Evolutionary conservation across 768 basidiomycete species (phyloP), one percentile per base, ranked within the genome.

Genomic region (Phanerochaete sordida): DNA sequence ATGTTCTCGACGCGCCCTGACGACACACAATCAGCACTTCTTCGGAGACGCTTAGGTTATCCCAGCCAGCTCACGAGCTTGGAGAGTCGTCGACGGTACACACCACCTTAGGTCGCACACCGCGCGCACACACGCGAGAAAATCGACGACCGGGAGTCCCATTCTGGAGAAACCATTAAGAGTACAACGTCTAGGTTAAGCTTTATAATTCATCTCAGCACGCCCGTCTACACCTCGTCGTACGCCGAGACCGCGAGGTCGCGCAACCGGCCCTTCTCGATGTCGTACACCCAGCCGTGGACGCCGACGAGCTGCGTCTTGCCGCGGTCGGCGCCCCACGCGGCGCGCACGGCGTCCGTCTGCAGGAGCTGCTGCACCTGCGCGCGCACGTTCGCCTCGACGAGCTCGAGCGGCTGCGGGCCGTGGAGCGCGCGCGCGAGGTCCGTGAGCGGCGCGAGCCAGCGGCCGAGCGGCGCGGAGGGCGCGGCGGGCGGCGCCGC

Each of bases 401-500:
- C 78, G 61, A 87, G 74, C 23, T 64, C 59, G 27, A 16, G 27
- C 35, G 16, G 11, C 28, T 21, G 24, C 37, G 45, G 50, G 49
- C 6, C 23, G 30, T 37, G 28, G 16, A 59, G 44, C 49, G 13
- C 13, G 19, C 21, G 26, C 56, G 81, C 80, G 63, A 86, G 77
- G 33, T 73, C 68, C 55, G 83, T 83, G 66, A 94, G 79, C 0
- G 91, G 88, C 27, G 79, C 76, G 48, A 94, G 77, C 90, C 91
- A 95, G 53, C 83, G 82, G 27, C 79, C 79, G 64, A 95, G 52
- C 27, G 15, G 59, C 51, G 43, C 8, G 13, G 1, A 5, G 15
- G 9, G 44, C 44, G 2, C 21, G 21, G 24, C 13, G 7, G 33
- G 33, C 33, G 7, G 9, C 49, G 26, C 68, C n/a, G 71, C 73